phyloP scores from a whole-genome alignment of 108 stramenopile genomes.

The Skeletonema costatum region DNA sequence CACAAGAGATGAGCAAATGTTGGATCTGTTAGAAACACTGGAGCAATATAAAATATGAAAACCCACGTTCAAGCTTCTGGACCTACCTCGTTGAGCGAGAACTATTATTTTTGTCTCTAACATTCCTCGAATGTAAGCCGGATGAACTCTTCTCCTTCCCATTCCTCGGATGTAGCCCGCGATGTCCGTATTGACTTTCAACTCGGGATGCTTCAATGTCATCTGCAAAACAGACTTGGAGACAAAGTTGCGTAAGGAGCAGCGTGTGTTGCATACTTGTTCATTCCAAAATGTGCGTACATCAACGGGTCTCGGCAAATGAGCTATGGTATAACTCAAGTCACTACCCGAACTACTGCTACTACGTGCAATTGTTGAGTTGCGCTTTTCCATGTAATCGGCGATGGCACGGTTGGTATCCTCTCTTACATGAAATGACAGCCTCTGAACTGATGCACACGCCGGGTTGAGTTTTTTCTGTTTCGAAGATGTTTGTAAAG shows the following conservation, averaged over 20 bases:
- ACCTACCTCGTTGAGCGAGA: constrained; percentile 18
- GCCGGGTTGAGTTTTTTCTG: neutral
- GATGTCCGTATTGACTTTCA: neutral
- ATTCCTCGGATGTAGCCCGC: neutral
- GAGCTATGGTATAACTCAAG: neutral
- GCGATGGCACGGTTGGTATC: neutral
- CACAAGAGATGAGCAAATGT: neutral
- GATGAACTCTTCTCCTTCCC: constrained; percentile 13
- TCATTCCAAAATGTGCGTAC: constrained; percentile 8
- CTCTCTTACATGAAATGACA: neutral
- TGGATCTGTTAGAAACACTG: neutral
- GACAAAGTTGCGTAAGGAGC: neutral
- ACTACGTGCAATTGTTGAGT: neutral
- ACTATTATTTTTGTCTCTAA: constrained; percentile 65
- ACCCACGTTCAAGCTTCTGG: neutral
- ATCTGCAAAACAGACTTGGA: neutral
- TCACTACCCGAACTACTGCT: neutral
- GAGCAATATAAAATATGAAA: neutral
- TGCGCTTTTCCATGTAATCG: neutral
- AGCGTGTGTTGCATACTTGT: neutral
- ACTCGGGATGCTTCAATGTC: neutral
- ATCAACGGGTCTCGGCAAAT: neutral
- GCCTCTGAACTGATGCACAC: neutral
- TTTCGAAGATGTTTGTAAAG: neutral
- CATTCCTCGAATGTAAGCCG: constrained; percentile 34